Percentiles rank a stretch among this genome's conserved stretches.
Evolutionary conservation across 2,329 filamentous ascomycete species (phyloP).

Genomic region (Polychaeton citri): DNA sequence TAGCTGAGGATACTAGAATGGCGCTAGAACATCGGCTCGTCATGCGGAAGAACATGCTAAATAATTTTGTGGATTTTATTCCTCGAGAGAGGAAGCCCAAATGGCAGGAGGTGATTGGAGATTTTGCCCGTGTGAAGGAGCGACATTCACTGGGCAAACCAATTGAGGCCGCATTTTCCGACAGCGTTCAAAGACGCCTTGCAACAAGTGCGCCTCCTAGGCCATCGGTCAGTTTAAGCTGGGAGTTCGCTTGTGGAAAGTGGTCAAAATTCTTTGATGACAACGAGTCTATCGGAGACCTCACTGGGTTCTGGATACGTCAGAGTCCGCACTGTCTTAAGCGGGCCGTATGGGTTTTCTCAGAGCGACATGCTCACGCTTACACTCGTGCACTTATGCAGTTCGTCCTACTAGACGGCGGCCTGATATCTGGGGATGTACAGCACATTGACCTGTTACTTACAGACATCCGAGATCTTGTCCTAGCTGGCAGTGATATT

Average conservation of each 20-base stretch:
- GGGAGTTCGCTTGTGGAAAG: slow-evolving; percentile 57
- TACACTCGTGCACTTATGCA: slow-evolving; percentile 56
- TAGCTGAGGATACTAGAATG: slow-evolving; percentile 6
- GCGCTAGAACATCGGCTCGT: slow-evolving; percentile 39
- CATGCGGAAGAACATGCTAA: slow-evolving; percentile 53
- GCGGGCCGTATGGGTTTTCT: slow-evolving; percentile 47
- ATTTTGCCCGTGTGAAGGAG: slow-evolving; percentile 36
- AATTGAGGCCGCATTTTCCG: slow-evolving; percentile 71
- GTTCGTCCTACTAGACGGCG: slow-evolving; percentile 51
- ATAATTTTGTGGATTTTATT: slow-evolving; percentile 19
- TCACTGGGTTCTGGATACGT: slow-evolving; percentile 9
- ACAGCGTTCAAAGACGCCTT: slow-evolving; percentile 78
- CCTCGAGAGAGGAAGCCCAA: not conserved
- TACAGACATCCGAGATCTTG: slow-evolving; percentile 64
- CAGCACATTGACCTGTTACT: slow-evolving; percentile 63
- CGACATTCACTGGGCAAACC: slow-evolving; percentile 50
- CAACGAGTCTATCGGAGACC: slow-evolving; percentile 41
- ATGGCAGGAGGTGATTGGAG: slow-evolving; percentile 18
- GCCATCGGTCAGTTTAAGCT: slow-evolving; percentile 67
- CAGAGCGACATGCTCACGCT: slow-evolving; percentile 61
- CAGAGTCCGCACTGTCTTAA: slow-evolving; percentile 14
- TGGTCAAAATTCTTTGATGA: slow-evolving; percentile 61
- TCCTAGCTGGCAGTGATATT: slow-evolving; percentile 57
- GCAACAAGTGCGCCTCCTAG: slow-evolving; percentile 89
- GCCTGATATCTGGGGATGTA: slow-evolving; percentile 52